Conservation (phyloP, 208 protist genomes). For the Jaenimonas drosophilae region DNA sequence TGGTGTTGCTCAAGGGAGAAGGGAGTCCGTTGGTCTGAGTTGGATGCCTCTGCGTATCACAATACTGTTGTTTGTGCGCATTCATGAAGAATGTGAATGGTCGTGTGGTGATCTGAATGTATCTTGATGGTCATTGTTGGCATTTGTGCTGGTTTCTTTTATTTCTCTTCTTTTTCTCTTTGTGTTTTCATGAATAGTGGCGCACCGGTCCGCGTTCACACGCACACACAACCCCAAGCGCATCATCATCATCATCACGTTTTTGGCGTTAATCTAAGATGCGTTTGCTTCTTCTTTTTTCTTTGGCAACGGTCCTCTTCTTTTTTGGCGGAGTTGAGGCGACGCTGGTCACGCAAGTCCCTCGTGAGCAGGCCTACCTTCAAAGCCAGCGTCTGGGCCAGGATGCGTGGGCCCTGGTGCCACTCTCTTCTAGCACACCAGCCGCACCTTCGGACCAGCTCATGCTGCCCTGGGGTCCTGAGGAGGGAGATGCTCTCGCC, state of each 20-base stretch:
- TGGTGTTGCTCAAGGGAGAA: too few species aligned
- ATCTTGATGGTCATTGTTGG: neutral
- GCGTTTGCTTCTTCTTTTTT: neutral
- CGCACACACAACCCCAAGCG: constrained; percentile 3
- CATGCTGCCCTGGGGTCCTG: neutral
- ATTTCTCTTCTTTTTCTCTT: constrained; percentile 4
- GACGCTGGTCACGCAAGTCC: too few species aligned
- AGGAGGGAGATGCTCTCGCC: neutral
- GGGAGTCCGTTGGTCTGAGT: too few species aligned
- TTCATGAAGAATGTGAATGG: constrained; percentile 2
- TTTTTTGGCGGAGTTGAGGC: too few species aligned
- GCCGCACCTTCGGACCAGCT: too few species aligned
- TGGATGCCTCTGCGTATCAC: too few species aligned
- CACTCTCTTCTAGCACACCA: too few species aligned
- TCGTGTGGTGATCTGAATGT: constrained; percentile 2
- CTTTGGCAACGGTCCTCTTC: too few species aligned
- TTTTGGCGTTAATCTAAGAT: neutral
- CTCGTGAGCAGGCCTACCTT: too few species aligned
- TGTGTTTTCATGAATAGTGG: constrained; percentile 1
- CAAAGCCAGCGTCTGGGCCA: too few species aligned
- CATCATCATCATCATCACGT: neutral
- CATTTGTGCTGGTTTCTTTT: constrained; percentile 6
- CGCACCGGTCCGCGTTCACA: neutral
- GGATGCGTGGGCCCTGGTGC: too few species aligned
- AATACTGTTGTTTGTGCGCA: neutral